Evolutionary conservation across 2,329 filamentous ascomycete species (phyloP).

Genomic region (Exserohilum turcica): DNA sequence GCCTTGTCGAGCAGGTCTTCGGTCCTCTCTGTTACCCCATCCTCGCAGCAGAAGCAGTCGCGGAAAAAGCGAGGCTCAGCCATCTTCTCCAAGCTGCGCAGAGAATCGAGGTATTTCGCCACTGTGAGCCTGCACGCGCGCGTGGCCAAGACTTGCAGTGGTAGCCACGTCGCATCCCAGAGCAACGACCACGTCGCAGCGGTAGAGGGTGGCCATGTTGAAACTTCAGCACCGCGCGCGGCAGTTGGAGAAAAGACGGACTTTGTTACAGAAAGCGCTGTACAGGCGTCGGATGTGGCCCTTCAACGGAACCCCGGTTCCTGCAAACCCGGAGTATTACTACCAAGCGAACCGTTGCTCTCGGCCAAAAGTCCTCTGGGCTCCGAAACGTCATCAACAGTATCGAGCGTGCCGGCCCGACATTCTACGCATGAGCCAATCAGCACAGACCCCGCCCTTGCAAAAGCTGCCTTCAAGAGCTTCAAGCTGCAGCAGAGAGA

Average conservation of each 20-base stretch:
- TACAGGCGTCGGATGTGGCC: constrained; percentile 21
- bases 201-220: constrained; percentile 47
- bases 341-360: constrained; percentile 26
- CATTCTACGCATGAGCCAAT: constrained; percentile 22
- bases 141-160: constrained; percentile 24
- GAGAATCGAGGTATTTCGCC: constrained; percentile 33
- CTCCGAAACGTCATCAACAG: constrained; percentile 14
- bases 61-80: constrained; percentile 37
- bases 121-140: not conserved
- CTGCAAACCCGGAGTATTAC: constrained; percentile 34
- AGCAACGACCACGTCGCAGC: constrained; percentile 31
- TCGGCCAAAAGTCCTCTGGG: constrained; percentile 7
- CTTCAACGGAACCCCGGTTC: constrained; percentile 34
- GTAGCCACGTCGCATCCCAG: constrained; percentile 33
- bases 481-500: constrained; percentile 37
- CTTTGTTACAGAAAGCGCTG: constrained; percentile 23
- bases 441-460: constrained; percentile 28
- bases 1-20: constrained; percentile 27
- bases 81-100: constrained; percentile 43
- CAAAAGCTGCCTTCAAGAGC: constrained; percentile 34
- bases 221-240: constrained; percentile 46
- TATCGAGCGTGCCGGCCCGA: constrained; percentile 12
- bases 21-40: constrained; percentile 29
- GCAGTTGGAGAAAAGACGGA: constrained; percentile 48
- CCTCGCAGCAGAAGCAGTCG: constrained; percentile 20